Conservation (phyloP, 495 filamentous ascomycete species). For the Aspergillus mulundensis region DNA sequence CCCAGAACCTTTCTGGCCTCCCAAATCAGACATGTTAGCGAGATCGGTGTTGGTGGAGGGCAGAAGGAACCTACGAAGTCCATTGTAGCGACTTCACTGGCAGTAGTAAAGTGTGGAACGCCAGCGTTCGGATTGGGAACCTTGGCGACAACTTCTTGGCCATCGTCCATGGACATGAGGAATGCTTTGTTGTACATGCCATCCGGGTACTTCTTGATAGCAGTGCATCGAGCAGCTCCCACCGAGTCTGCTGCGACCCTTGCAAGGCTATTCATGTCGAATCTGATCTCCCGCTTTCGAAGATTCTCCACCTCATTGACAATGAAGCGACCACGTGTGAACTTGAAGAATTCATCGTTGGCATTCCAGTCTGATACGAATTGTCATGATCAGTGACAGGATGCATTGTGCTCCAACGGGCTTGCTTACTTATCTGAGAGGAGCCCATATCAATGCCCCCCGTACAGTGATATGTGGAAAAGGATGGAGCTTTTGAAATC, state of each 20-base stretch:
- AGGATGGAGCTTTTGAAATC: conserved; percentile 8
- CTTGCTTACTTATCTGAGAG: conserved; percentile 19
- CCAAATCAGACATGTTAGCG: conserved; percentile 11
- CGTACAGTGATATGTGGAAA: conserved; percentile 6
- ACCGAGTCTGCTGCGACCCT: conserved; percentile 31
- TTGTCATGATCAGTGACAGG: conserved; percentile 14
- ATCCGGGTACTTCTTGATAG: conserved; percentile 30
- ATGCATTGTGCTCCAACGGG: conserved; percentile 7
- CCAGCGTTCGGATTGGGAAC: conserved; percentile 39
- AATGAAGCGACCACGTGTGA: conserved; percentile 35
- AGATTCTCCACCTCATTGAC: conserved; percentile 32
- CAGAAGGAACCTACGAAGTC: conserved; percentile 28
- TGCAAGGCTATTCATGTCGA: conserved; percentile 33
- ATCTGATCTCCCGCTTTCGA: conserved; percentile 30
- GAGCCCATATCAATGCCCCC: conserved; percentile 6
- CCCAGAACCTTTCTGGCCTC: conserved; percentile 22
- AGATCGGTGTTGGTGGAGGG: conserved; percentile 5
- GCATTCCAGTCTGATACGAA: conserved; percentile 28
- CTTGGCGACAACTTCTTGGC: conserved; percentile 32
- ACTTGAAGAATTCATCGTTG: conserved; percentile 32
- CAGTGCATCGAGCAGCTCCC: conserved; percentile 28
- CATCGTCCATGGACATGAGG: conserved; percentile 39
- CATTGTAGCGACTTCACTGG: conserved; percentile 41
- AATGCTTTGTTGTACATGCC: conserved; percentile 41
- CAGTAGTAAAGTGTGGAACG: conserved; percentile 28